These are phyloP conservation scores for Trametes sanguinea DNA, from an alignment of 768 basidiomycete species.

Conservation along the genomic window DNA sequence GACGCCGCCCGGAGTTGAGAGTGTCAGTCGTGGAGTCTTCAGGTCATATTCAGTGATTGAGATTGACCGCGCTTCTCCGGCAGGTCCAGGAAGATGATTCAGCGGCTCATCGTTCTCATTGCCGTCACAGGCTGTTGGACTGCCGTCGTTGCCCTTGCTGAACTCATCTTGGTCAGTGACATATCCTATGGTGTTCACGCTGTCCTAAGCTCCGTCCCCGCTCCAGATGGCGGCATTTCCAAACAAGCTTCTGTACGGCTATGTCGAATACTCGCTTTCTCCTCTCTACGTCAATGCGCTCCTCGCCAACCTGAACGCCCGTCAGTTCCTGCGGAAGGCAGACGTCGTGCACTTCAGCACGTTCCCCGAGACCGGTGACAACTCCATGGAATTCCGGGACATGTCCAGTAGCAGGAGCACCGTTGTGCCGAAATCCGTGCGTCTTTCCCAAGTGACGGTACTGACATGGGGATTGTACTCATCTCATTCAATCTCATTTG, in stretches of 20 bases:
- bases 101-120: slow-evolving; percentile 23
- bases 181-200: background rate
- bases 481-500: too few species aligned
- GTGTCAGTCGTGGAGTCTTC: background rate
- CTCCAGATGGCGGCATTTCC: background rate
- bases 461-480: too few species aligned
- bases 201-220: background rate
- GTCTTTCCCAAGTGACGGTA: too few species aligned
- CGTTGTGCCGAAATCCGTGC: too few species aligned
- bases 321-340: background rate
- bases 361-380: too few species aligned
- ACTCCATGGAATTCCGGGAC: too few species aligned
- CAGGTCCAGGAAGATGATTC: slow-evolving; percentile 3
- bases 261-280: slow-evolving; percentile 4
- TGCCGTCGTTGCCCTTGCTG: slow-evolving; percentile 26
- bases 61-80: too few species aligned
- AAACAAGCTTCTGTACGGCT: background rate
- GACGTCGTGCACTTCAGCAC: too few species aligned
- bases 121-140: slow-evolving; percentile 34
- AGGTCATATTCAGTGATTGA: too few species aligned
- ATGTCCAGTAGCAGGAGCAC: too few species aligned
- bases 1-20: background rate
- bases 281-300: slow-evolving; percentile 12
- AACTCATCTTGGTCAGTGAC: slow-evolving; percentile 18
- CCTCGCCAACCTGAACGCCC: slow-evolving; percentile 13